A percentile compares a stretch with the other conserved stretches of the same genome.
phyloP scores from a whole-genome alignment of 768 basidiomycete species.

The Mycena crocata region DNA sequence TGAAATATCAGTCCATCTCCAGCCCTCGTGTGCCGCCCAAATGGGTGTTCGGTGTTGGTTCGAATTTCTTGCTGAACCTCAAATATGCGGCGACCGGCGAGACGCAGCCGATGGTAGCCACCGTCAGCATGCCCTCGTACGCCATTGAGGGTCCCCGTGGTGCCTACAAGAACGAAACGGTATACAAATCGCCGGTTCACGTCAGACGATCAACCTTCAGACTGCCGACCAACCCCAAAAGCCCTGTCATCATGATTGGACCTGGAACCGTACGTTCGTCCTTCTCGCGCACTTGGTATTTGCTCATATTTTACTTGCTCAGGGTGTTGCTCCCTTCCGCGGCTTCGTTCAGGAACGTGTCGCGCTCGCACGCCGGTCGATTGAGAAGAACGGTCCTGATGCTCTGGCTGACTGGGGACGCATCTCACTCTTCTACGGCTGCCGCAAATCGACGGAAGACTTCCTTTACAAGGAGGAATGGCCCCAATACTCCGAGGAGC shows the following conservation, averaged over 20 bases:
- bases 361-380: constrained; percentile 91
- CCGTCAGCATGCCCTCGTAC: constrained; percentile 73
- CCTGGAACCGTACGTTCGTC: constrained; percentile 88
- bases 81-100: constrained; percentile 80
- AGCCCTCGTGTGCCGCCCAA: constrained; percentile 64
- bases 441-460: constrained; percentile 89
- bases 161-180: constrained; percentile 75
- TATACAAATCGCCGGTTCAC: constrained; percentile 92
- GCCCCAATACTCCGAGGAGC: constrained; percentile 86
- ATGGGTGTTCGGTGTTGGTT: constrained; percentile 90
- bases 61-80: constrained; percentile 95
- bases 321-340: constrained; percentile 99
- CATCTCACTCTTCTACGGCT: constrained; percentile 96
- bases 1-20: constrained; percentile 85
- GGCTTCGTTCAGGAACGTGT: constrained; percentile 99
- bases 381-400: constrained; percentile 95
- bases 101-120: constrained; percentile 54
- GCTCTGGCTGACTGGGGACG: constrained; percentile 96
- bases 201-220: constrained; percentile 97
- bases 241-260: constrained; percentile 98
- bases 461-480: constrained; percentile 97
- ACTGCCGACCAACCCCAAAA: constrained; percentile 97
- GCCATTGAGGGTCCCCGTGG: constrained; percentile 92
- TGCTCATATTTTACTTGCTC: constrained; percentile 22
- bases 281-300: background rate